Percentiles rank a stretch among this genome's conserved stretches.
Conservation (phyloP, 148 eudicot species). For the Rhododendron vialii region DNA sequence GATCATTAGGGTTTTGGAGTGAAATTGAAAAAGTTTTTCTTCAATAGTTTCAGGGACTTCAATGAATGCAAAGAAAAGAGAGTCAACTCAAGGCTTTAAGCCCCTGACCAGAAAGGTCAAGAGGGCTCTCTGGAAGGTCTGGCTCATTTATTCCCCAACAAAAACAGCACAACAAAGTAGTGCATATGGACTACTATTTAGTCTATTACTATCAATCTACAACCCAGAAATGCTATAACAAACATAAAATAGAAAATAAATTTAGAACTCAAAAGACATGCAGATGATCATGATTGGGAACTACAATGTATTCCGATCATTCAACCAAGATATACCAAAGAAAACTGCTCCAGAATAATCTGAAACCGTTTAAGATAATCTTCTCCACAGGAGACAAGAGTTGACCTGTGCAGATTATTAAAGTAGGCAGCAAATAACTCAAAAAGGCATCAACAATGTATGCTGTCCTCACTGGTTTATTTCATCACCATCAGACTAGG, state of each 20-base stretch:
- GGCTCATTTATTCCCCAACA: not conserved
- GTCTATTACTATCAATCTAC: not conserved
- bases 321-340: not conserved
- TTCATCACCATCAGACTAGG: slow-evolving; percentile 40
- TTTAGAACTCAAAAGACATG: not conserved
- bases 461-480: slow-evolving; percentile 16
- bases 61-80: not conserved
- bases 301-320: not conserved
- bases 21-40: not conserved
- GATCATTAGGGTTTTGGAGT: not conserved
- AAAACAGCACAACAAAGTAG: not conserved
- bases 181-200: not conserved
- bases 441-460: slow-evolving; percentile 14
- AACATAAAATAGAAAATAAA: not conserved
- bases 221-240: not conserved
- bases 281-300: not conserved
- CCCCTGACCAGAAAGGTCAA: not conserved
- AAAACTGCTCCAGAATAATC: not conserved
- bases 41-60: not conserved
- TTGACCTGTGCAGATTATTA: slow-evolving; percentile 7
- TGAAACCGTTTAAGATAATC: not conserved
- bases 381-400: not conserved
- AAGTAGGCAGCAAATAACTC: slow-evolving; percentile 13
- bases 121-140: not conserved
- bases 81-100: not conserved